Evolutionary conservation across 2,329 filamentous ascomycete genomes (phyloP), one percentile per base, ranked within the genome.

Genomic region (Tolypocladium cylindrosporum): DNA sequence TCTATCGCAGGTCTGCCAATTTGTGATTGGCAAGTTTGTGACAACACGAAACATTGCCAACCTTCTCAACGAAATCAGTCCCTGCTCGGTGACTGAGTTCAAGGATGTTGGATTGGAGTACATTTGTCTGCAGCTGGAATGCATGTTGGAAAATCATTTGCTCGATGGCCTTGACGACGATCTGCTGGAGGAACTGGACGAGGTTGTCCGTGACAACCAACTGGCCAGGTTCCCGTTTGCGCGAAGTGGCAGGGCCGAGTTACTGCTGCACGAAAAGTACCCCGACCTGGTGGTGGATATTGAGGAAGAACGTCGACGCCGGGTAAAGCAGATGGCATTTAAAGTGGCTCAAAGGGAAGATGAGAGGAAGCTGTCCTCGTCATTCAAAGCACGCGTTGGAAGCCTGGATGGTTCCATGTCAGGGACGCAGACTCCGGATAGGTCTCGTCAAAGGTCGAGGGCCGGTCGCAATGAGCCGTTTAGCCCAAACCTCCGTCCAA

Each of bases 91-190:
- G 7, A 84, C 84, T 0, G 85, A 89, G 58, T 97, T 99, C 75
- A 96, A 96, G 71, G 84, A 94, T 64, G 88, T 89, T 11, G 90
- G 89, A 0, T 76, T 97, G 37, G 90, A 96, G 69, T 99, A 97
- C 68, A 85, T 97, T 27, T 96, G 91, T 66, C 76, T 96, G 51
- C 95, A 96, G 66, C 79, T 97, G 58, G 94, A 99, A 71, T 85
- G 86, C 8, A 90, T 97, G 80, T 84, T 99, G 55, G 91, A 97
- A 67, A 96, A 96, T 61, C 88, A 90, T 64, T 79, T 93, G 19
- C 79, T 99, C 3, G 89, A 95, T 63, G 88, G 91, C 58, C 81
- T 99, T 19, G 92, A 97, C 57, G 84, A 89, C 48, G 88, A 95
- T 60, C 75, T 97, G n/a, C 74, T 97, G 19, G 66, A 81, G 3